Evolutionary conservation across 257 asterid genomes (phyloP), one percentile per base, ranked within the genome.

Genomic region (Perilla frutescens): DNA sequence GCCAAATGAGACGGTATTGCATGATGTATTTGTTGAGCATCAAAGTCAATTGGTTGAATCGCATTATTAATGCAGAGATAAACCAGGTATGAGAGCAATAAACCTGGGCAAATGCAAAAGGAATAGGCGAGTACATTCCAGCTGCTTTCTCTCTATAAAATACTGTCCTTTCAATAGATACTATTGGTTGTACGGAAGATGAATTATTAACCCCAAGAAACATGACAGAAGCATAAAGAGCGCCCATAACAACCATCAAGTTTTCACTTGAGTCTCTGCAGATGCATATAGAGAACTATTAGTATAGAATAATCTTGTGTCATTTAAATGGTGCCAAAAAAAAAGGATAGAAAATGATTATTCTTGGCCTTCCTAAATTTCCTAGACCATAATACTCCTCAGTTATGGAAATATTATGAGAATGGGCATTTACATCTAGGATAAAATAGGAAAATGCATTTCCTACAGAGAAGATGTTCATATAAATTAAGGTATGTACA

Each of bases 101-200:
- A 53, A 92, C 98, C 94, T 92, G 98, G 13, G 98, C 96, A 64
- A 81, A 74, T 53, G 96, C 96, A 70, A 90, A 92, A 57, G 96
- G 90, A 61, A 81, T 31, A 12, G 98, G 86, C 26, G 96, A 82
- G 79, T 84, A 92, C 96, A 92, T 84, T 76, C 96, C 98, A 60
- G 98, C 96, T 67, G 98, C 98, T 75, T 81, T 85, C 80, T 92
- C 98, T 75, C 98, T 77, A 76, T 92, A 92, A 91, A 92, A 92
- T 73, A 92, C 98, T 48, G 92, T 92, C 74, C 98, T 85, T 84
- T 88, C 96, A 66, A 87, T 87, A 66, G 96, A 80, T 74, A 90
- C 77, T 53, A 92, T 72, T 39, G 98, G 98, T 77, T 92, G 98
- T 51, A 92, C 98, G 44, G 96, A 92, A 13, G 98, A 88, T 49